Evolutionary conservation across 805 yeast species (phyloP), one percentile per base, ranked within the genome.

Genomic region (Yamadazyma nakazawae): DNA sequence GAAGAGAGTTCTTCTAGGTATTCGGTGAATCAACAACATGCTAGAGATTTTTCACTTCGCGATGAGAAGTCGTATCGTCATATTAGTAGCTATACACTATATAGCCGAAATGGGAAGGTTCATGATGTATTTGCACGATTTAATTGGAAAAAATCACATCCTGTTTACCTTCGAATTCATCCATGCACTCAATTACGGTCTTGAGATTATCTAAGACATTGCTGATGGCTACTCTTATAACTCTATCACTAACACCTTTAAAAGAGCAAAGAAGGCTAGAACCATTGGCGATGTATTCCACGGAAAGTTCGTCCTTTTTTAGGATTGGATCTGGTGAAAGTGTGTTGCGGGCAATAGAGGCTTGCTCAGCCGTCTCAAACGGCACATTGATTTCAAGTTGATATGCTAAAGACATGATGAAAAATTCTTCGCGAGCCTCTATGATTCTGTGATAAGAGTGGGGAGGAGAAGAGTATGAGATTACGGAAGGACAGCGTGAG

Each of bases 171-270:
- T 75, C 82, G 61, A 85, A 81, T 60, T 81, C 85, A 47, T 88
- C 95, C 54, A 89, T 69, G 46, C 95, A 84, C 67, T 90, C 97
- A 1, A 89, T 69, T 2, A 86, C 78, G 0, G 94, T 82, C 57
- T 84, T 84, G 46, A 88, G 62, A 51, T 83, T 84, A 59, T 89
- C 96, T 46, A 91, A 70, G 14, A 86, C 78, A 53, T 84, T 85
- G 63, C 89, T 88, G 16, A 86, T 88, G 8, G 95, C 95, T 5
- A 89, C 96, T 51, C 97, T 71, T 43, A 90, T 75, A 6, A 82
- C 82, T 37, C 96, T 70, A 53, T 86, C 95, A 42, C 87, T 82
- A 0, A 73, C 71, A 1, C 89, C 88, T 7, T 68, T 61, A 54
- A 88, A 86, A 1, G 56, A 51, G 25, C 82, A 76, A 2, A 61